Conservation (phyloP, 2,329 filamentous ascomycete genomes). For the Acarospora socialis region DNA sequence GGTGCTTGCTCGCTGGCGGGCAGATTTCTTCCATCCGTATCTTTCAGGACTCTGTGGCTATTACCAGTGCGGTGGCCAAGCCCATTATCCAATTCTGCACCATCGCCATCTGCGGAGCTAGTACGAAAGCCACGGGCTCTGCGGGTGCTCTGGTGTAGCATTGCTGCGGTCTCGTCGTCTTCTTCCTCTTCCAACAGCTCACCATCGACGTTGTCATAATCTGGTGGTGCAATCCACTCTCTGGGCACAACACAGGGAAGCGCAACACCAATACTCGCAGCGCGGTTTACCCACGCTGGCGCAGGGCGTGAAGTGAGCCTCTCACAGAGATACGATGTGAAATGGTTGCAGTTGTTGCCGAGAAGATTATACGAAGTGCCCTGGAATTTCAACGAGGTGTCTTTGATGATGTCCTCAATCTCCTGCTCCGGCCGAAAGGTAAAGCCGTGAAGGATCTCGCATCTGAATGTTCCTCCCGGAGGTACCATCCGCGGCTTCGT, state of each 20-base stretch:
- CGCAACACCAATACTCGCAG: slow-evolving; percentile 68
- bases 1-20: slow-evolving; percentile 9
- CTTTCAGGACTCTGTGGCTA: slow-evolving; percentile 5
- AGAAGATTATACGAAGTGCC: slow-evolving; percentile 69
- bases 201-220: slow-evolving; percentile 58
- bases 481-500: slow-evolving; percentile 58
- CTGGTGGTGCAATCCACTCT: slow-evolving; percentile 69
- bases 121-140: slow-evolving; percentile 2
- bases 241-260: slow-evolving; percentile 69
- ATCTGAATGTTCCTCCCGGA: slow-evolving; percentile 62
- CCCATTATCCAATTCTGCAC: slow-evolving; percentile 5
- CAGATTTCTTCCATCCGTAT: slow-evolving; percentile 8
- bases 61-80: slow-evolving; percentile 4
- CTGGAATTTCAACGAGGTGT: slow-evolving; percentile 56
- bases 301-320: slow-evolving; percentile 56
- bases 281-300: slow-evolving; percentile 66
- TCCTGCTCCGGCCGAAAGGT: slow-evolving; percentile 54
- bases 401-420: slow-evolving; percentile 54
- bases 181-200: slow-evolving; percentile 45
- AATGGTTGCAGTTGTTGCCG: slow-evolving; percentile 79
- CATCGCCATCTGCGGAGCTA: background rate
- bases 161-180: slow-evolving; percentile 25
- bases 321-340: slow-evolving; percentile 62
- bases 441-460: slow-evolving; percentile 65
- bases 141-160: slow-evolving; percentile 8